Conservation (phyloP, 768 basidiomycete species). For the Rhizopogon vulgaris region DNA sequence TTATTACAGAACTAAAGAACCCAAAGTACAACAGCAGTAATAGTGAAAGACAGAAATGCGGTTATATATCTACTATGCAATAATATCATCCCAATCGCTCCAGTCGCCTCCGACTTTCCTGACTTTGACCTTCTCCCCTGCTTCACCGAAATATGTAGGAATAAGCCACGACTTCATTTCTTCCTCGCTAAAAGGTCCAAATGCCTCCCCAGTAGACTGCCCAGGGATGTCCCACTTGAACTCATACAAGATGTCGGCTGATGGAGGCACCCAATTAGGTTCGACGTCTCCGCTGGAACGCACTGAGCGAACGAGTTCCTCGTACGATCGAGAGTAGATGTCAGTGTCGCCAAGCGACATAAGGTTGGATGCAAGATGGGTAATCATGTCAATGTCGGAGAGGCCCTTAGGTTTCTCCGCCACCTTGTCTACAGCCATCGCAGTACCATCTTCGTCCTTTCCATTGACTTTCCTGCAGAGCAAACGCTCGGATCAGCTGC, state of each 20-base stretch:
- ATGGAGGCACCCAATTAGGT: constrained; percentile 66
- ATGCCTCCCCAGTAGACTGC: constrained; percentile 45
- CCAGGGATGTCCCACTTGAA: constrained; percentile 71
- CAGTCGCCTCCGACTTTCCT: constrained; percentile 64
- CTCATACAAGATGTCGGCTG: constrained; percentile 71
- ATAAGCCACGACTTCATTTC: constrained; percentile 78
- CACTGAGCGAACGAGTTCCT: constrained; percentile 74
- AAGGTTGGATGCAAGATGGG: constrained; percentile 81
- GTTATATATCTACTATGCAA: constrained; percentile 29
- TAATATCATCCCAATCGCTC: constrained; percentile 64
- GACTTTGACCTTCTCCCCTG: constrained; percentile 75
- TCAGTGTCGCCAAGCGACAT: constrained; percentile 84
- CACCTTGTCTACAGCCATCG: constrained; percentile 48
- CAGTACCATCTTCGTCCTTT: constrained; percentile 27
- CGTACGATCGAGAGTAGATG: constrained; percentile 81
- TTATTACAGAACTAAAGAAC: background rate
- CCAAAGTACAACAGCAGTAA: background rate
- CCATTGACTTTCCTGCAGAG: constrained; percentile 19
- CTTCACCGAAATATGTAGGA: constrained; percentile 73
- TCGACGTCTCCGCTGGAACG: constrained; percentile 67
- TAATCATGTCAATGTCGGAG: constrained; percentile 70
- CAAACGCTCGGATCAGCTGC: constrained; percentile 1
- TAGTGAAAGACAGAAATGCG: background rate
- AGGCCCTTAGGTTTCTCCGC: constrained; percentile 21
- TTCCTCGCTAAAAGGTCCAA: constrained; percentile 77